Evolutionary conservation across 1,284 basidiomycete species (phyloP).

Genomic region (Sutorius eximius): DNA sequence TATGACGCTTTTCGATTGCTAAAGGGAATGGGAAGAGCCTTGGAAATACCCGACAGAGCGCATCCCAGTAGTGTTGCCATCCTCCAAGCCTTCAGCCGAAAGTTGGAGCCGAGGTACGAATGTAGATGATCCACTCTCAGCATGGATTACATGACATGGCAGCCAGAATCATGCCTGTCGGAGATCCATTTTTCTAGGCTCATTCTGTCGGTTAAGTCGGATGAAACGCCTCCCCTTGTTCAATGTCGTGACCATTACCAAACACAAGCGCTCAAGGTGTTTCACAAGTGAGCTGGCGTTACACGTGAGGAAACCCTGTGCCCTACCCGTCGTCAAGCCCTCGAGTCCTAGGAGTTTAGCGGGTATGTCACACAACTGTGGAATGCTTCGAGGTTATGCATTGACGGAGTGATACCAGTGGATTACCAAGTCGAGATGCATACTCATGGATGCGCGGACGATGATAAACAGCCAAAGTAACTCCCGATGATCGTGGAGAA

Average conservation of each 20-base stretch:
- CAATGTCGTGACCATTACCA: not conserved
- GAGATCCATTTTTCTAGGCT: slow-evolving; percentile 28
- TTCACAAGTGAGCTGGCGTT: not conserved
- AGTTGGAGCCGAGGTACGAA: slow-evolving; percentile 13
- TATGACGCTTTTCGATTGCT: slow-evolving; percentile 20
- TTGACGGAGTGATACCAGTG: slow-evolving; percentile 1
- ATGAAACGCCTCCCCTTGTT: not conserved
- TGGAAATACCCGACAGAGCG: slow-evolving; percentile 5
- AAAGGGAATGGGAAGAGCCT: slow-evolving; percentile 7
- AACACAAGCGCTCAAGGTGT: slow-evolving; percentile 21
- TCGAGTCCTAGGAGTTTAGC: not conserved
- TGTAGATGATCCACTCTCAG: slow-evolving; percentile 30
- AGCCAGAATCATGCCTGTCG: slow-evolving; percentile 27
- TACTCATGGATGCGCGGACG: too few relatives aligned
- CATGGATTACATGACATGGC: slow-evolving; percentile 29
- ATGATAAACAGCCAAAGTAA: not conserved
- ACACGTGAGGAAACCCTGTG: slow-evolving; percentile 16
- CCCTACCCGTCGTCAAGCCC: not conserved
- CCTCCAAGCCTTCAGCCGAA: slow-evolving; percentile 14
- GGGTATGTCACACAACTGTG: not conserved
- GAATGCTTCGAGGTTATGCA: not conserved
- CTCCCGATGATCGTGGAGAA: not conserved
- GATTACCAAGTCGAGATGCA: slow-evolving; percentile 20
- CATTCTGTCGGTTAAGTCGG: not conserved
- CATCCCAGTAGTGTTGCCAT: not conserved